phyloP scores from a whole-genome alignment of 176 grass and related monocot genomes.

The Poa annua region DNA sequence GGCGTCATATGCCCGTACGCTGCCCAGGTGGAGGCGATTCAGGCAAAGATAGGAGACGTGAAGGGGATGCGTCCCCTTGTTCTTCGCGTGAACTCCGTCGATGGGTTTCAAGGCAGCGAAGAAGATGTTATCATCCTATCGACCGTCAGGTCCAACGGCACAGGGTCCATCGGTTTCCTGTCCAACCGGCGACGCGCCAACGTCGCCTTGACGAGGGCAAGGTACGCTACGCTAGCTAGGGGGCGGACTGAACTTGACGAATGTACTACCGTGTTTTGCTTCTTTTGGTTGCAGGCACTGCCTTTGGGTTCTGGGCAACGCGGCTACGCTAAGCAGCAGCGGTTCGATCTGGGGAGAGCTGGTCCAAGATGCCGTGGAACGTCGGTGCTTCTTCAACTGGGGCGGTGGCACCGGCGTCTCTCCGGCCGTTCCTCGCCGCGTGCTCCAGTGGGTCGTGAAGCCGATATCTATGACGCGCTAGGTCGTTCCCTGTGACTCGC shows the following conservation, averaged over 20 bases:
- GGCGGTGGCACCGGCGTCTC: not conserved
- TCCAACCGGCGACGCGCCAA: slow-evolving; percentile 59
- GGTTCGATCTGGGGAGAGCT: slow-evolving; percentile 66
- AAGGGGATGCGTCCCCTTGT: not conserved
- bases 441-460: too few relatives aligned
- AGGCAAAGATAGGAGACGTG: slow-evolving; percentile 35
- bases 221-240: not conserved
- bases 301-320: slow-evolving; percentile 75
- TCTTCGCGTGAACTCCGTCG: slow-evolving; percentile 57
- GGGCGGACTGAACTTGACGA: too few relatives aligned
- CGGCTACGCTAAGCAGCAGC: slow-evolving; percentile 48
- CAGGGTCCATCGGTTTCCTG: slow-evolving; percentile 63
- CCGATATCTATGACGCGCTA: too few relatives aligned
- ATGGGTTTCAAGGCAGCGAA: slow-evolving; percentile 84
- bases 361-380: slow-evolving; percentile 53
- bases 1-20: slow-evolving; percentile 69
- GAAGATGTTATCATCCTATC: slow-evolving; percentile 75
- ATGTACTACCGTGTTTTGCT: too few relatives aligned
- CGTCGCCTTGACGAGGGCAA: slow-evolving; percentile 73
- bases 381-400: slow-evolving; percentile 59
- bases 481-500: too few relatives aligned
- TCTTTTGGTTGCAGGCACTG: slow-evolving; percentile 49
- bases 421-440: not conserved
- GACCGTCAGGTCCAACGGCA: slow-evolving; percentile 68
- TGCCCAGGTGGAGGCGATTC: slow-evolving; percentile 65